Percentiles rank a stretch among this genome's conserved stretches.
These are phyloP conservation scores for Oleoguttula mirabilis DNA, from an alignment of 495 filamentous ascomycete species.

Conservation along the genomic window DNA sequence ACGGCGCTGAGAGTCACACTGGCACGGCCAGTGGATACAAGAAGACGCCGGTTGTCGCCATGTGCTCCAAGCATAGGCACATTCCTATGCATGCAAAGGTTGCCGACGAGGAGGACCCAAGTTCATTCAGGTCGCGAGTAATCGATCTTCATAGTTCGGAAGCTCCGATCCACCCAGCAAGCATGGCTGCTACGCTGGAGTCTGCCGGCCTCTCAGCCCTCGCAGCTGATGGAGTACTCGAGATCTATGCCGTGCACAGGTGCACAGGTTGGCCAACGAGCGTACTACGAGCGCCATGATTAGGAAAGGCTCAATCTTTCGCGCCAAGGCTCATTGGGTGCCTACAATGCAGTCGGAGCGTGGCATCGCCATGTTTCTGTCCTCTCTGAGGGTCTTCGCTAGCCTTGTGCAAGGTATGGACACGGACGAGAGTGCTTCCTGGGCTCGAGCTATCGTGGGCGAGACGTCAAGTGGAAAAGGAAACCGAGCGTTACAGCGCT, in stretches of 20 bases:
- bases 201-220: constrained; percentile 12
- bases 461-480: too few species aligned
- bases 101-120: constrained; percentile 3
- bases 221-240: constrained; percentile 22
- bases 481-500: too few species aligned
- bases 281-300: too few species aligned
- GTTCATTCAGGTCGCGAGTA: constrained; percentile 10
- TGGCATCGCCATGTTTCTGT: constrained; percentile 27
- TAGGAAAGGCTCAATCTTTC: constrained; percentile 3
- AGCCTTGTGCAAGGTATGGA: constrained; percentile 15
- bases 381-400: constrained; percentile 24
- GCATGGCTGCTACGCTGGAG: constrained; percentile 12
- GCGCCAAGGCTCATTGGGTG: constrained; percentile 9
- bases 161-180: constrained; percentile 14
- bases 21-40: background rate
- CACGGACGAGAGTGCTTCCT: constrained; percentile 21
- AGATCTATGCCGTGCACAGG: constrained; percentile 23
- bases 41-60: constrained; percentile 7
- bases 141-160: constrained; percentile 21
- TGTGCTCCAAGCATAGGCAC: constrained; percentile 14
- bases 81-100: constrained; percentile 3
- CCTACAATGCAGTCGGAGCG: constrained; percentile 20
- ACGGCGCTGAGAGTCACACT: constrained; percentile 1
- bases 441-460: too few species aligned
- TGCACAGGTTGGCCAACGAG: too few species aligned